These are phyloP conservation scores for Thuja plicata DNA, from an alignment of 83 land plant genomes.

Conservation along the genomic window DNA sequence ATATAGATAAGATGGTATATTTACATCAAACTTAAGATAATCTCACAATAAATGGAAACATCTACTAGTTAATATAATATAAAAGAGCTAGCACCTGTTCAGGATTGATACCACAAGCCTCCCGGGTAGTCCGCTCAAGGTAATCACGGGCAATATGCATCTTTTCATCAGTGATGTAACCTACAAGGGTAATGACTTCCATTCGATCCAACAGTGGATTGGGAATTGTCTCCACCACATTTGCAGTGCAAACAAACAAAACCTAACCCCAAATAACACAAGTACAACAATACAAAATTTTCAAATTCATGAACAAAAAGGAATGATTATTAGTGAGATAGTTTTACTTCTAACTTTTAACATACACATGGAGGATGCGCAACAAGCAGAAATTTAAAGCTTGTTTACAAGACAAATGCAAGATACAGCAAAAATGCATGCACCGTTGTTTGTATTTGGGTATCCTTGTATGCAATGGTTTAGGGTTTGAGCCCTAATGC, in stretches of 20 bases:
- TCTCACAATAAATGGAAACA: neutral
- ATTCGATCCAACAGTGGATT: conserved; percentile 89
- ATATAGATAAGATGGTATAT: neutral
- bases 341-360: neutral
- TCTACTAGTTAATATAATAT: neutral
- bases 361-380: neutral
- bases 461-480: neutral
- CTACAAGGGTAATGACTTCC: conserved; percentile 93
- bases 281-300: neutral
- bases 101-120: conserved; percentile 88
- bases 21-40: neutral
- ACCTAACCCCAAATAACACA: conserved; percentile 47
- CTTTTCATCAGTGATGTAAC: conserved; percentile 96
- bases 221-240: conserved; percentile 88
- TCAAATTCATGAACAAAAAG: neutral
- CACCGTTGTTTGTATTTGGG: neutral
- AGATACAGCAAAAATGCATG: neutral
- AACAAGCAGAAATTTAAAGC: neutral
- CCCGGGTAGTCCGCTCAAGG: conserved; percentile 82
- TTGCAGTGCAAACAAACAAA: conserved; percentile 97
- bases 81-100: conserved; percentile 65
- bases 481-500: neutral
- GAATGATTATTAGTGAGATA: neutral
- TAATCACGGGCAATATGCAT: conserved; percentile 97
- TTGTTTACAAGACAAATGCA: neutral